A percentile compares a stretch with the other conserved stretches of the same genome.
phyloP scores from a whole-genome alignment of 148 eudicot species.

The Cornus suecica region DNA sequence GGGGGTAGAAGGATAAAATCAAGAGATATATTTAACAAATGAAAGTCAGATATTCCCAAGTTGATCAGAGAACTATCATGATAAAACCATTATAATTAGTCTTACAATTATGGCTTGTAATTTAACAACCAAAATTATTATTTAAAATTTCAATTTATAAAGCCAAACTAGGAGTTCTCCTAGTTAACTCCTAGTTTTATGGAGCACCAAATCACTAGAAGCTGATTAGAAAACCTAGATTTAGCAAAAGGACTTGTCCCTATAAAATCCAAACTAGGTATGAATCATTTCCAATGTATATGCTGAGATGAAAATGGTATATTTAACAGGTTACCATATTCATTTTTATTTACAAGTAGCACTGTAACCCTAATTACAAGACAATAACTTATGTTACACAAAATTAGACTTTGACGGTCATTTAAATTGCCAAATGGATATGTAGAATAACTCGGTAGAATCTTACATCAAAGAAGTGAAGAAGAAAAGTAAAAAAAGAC shows the following conservation, averaged over 20 bases:
- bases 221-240: not conserved
- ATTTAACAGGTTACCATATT: not conserved
- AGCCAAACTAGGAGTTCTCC: no score
- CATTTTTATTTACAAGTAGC: no score
- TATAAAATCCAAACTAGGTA: not conserved
- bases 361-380: not conserved
- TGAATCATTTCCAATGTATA: not conserved
- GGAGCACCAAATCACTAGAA: constrained; percentile 1
- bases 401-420: not conserved
- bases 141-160: not conserved
- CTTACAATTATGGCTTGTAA: not conserved
- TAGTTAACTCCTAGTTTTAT: no score
- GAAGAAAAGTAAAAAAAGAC: no score
- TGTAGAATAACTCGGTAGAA: not conserved
- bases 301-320: not conserved
- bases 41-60: not conserved
- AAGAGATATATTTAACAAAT: not conserved
- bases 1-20: not conserved
- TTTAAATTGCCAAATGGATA: not conserved
- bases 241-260: not conserved
- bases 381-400: not conserved
- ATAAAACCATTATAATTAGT: not conserved
- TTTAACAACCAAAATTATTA: not conserved
- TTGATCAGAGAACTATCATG: not conserved
- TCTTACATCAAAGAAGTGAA: not conserved